Percentiles rank a stretch among this genome's conserved stretches.
Conservation (phyloP, 2,329 filamentous ascomycete species). For the Fusarium scirpi region DNA sequence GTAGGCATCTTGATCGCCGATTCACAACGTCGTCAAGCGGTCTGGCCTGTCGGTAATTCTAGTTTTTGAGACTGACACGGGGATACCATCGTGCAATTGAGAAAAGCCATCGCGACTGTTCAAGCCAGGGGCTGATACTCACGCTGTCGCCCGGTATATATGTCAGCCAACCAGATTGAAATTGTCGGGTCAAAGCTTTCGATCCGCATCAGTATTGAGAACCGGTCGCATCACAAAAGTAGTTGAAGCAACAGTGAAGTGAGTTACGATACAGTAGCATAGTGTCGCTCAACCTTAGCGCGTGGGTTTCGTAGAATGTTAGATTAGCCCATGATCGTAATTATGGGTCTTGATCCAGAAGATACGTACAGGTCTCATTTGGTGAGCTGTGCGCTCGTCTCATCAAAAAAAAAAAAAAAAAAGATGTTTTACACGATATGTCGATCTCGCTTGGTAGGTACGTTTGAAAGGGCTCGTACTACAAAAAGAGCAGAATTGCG, state of each 20-base stretch:
- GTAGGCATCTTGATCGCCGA: conserved; percentile 39
- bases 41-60: conserved; percentile 29
- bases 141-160: neutral
- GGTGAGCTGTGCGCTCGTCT: neutral
- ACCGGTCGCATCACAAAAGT: conserved; percentile 13
- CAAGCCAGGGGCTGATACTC: conserved; percentile 1
- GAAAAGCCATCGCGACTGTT: conserved; percentile 1
- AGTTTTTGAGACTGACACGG: neutral
- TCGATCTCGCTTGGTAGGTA: conserved; percentile 2
- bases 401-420: neutral
- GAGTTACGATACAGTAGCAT: neutral
- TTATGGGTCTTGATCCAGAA: conserved; percentile 8
- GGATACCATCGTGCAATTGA: conserved; percentile 5
- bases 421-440: conserved; percentile 1
- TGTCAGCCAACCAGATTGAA: neutral
- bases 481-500: neutral
- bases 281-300: conserved; percentile 10
- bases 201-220: conserved; percentile 17
- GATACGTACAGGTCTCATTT: neutral
- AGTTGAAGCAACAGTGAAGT: neutral
- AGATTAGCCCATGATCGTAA: neutral
- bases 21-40: conserved; percentile 36
- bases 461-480: neutral
- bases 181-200: neutral
- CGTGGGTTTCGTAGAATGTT: conserved; percentile 9